phyloP scores from a whole-genome alignment of 306 rosid species.

The Chamaecrista fasciculata region DNA sequence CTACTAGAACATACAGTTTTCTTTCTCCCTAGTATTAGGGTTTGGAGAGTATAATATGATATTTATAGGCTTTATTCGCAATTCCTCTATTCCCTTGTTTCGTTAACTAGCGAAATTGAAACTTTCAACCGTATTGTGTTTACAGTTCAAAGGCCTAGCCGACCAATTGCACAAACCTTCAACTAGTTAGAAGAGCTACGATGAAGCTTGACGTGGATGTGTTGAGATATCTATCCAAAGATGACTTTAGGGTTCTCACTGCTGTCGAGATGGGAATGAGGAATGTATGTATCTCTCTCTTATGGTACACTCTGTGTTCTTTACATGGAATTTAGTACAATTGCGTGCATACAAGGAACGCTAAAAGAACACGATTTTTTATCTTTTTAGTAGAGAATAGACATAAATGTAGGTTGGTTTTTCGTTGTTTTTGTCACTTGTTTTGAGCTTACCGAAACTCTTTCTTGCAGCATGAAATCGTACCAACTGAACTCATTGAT shows the following conservation, averaged over 20 bases:
- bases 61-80: background rate
- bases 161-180: background rate
- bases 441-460: background rate
- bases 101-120: background rate
- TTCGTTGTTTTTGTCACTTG: background rate
- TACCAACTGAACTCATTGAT: conserved; percentile 67
- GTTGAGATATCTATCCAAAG: conserved; percentile 78
- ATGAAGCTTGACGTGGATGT: conserved; percentile 86
- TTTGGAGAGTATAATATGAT: background rate
- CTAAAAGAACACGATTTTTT: too few relatives aligned
- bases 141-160: background rate
- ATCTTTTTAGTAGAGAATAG: background rate
- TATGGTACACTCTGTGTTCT: background rate
- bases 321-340: background rate
- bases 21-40: background rate
- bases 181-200: background rate
- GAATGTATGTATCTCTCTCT: conserved; percentile 43
- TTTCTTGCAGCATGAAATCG: conserved; percentile 72
- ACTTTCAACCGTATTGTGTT: background rate
- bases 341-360: too few relatives aligned
- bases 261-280: conserved; percentile 93
- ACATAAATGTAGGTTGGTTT: background rate
- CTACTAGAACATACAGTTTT: background rate
- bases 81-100: background rate
- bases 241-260: conserved; percentile 92